These are phyloP conservation scores for Ceratocystis colombiana DNA, from an alignment of 2,329 filamentous ascomycete genomes.

Conservation along the genomic window DNA sequence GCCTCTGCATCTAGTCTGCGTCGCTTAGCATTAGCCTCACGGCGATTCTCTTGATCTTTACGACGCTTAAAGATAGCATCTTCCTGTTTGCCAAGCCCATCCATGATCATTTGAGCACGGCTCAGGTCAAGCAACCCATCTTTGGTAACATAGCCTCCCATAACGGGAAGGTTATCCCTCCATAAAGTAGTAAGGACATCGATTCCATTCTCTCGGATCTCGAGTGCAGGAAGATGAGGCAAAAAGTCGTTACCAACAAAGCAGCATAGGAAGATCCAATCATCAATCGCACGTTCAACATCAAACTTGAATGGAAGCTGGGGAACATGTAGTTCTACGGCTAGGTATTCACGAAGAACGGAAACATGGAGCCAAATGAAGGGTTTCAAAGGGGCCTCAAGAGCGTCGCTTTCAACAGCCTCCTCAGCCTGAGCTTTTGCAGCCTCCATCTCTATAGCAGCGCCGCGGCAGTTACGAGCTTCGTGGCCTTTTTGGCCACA, in stretches of 20 bases:
- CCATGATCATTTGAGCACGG: conserved; percentile 76
- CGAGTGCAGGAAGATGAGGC: conserved; percentile 90
- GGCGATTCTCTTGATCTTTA: conserved; percentile 74
- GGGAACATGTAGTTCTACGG: conserved; percentile 75
- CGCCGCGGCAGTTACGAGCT: conserved; percentile 73
- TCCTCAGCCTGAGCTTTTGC: conserved; percentile 25
- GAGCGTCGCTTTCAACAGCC: conserved; percentile 36
- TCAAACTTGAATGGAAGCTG: conserved; percentile 81
- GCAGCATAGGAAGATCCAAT: conserved; percentile 99
- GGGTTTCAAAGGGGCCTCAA: conserved; percentile 53
- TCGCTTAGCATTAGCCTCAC: conserved; percentile 68
- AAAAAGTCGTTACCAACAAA: conserved; percentile 98
- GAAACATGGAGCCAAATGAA: conserved; percentile 98
- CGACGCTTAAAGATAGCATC: conserved; percentile 84
- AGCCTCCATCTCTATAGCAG: conserved; percentile 61
- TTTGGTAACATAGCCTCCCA: conserved; percentile 94
- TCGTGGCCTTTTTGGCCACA: conserved; percentile 92
- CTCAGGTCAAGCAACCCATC: conserved; percentile 85
- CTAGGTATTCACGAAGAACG: conserved; percentile 83
- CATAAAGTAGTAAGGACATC: conserved; percentile 95
- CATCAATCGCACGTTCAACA: conserved; percentile 84
- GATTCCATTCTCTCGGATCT: conserved; percentile 94
- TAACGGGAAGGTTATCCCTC: conserved; percentile 79
- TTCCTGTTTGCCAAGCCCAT: conserved; percentile 83
- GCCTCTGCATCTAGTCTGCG: conserved; percentile 59